phyloP scores from a whole-genome alignment of 371 early-diverging fungal genomes.

The Parasitella parasitica region DNA sequence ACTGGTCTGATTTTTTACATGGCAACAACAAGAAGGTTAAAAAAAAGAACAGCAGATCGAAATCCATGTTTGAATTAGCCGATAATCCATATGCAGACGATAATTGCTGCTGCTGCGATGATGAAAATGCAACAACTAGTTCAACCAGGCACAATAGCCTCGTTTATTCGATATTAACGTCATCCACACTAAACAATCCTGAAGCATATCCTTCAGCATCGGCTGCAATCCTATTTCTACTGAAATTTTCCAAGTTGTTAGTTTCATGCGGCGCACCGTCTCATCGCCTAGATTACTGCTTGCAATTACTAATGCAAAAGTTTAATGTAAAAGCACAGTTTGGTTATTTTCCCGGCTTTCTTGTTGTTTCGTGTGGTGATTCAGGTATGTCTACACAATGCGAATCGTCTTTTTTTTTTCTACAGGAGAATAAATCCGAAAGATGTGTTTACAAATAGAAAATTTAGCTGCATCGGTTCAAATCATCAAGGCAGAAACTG shows the following conservation, averaged over 20 bases:
- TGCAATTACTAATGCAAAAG: conserved; percentile 46
- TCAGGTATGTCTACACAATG: too few relatives aligned
- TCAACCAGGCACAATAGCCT: neutral
- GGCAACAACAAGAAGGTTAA: neutral
- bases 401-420: too few relatives aligned
- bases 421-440: neutral
- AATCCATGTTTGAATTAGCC: conserved; percentile 31
- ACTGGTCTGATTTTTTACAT: neutral
- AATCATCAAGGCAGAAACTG: conserved; percentile 51
- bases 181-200: neutral
- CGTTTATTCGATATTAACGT: conserved; percentile 8
- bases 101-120: neutral
- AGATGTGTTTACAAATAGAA: conserved; percentile 9
- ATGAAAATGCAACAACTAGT: neutral
- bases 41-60: conserved; percentile 27
- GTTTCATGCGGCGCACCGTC: conserved; percentile 72
- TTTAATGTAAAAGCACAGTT: conserved; percentile 54
- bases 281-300: conserved; percentile 69
- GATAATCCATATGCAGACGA: conserved; percentile 18
- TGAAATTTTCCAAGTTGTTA: conserved; percentile 50
- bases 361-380: conserved; percentile 67
- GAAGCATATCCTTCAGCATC: neutral
- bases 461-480: conserved; percentile 52
- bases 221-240: conserved; percentile 10
- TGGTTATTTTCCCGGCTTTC: conserved; percentile 60